Evolutionary conservation across 23 red algal genomes (phyloP), one percentile per base, ranked within the genome.

Genomic region (Pyropia yezoensis): DNA sequence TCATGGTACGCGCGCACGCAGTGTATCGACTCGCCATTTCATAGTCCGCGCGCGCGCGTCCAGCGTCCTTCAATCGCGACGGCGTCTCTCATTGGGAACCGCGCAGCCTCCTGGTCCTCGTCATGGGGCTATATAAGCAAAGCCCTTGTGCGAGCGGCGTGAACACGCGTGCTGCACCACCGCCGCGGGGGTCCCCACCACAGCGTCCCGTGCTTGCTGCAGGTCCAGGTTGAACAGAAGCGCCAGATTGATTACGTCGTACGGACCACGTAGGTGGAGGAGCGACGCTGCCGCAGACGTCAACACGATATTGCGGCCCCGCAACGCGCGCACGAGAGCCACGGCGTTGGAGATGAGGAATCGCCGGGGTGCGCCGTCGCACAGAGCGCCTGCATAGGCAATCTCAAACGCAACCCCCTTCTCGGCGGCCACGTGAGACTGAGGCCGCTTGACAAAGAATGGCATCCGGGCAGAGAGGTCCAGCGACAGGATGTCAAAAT

Each of bases 351-450:
- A 27, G 6, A 88, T 65, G 18, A 88, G 33, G 25, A 57, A 69
- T 16, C 67, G 55, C 9, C 83, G 70, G 29, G 50, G 39, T 47
- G 59, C 15, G 28, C 47, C 14, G 29, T 78, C 67, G 45, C 74
- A 14, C 3, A 88, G 52, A n/a, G 53, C 73, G 26, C 45, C 45
- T 2, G 83, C 65, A 47, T 79, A 88, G 18, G 52, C 18, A 21
- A 88, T 73, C 63, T 88, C 83, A 61, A 88, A 79, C 24, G 72
- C 27, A 20, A 88, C 71, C 24, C 66, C 73, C 87, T 82, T 91
- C 27, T 77, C 73, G 3, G 71, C 64, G 59, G 79, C 79, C 30
- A 91, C 87, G 58, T 91, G 57, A 5, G 80, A 27, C 20, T 91
- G 88, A 1, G 88, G 79, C 14, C 70, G 29, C 57, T 85, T 85